Evolutionary conservation across 257 asterid genomes (phyloP), one percentile per base, ranked within the genome.

Genomic region (Scutellaria galericulata): DNA sequence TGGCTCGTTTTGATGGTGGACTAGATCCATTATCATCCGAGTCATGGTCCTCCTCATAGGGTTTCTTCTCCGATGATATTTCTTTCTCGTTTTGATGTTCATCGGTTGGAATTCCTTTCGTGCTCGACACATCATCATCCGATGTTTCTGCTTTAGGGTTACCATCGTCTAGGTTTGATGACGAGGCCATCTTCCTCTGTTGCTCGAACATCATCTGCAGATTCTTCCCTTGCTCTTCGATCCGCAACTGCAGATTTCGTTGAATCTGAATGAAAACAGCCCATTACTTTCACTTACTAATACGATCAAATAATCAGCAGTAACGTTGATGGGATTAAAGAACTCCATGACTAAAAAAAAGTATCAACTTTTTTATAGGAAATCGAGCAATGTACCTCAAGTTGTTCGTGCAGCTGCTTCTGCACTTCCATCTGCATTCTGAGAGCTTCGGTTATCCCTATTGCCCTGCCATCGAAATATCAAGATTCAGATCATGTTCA

Each of bases 321-420:
- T 3, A 3, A 31, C 5, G 37, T 1, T 3, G 37, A 4, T 31
- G 37, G 3, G 37, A 31, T 3, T 31, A 31, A 31, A 31, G 37
- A 31, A 31, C 37, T 31, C 4, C 0, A 31, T 31, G 5, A 31
- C 37, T 1, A 31, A 31, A 24, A 31, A 4, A 31, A 31, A 31
- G 37, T 31, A 31, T 31, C 37, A 31, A 31, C 37, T 31, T 31
- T 3, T 31, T 7, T 7, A 24, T 11, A 53, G 50, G 67, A 59
- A 74, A 14, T 56, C 12, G 10, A 52, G 61, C 57, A 70, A 7
- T 44, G 53, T 82, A 92, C 96, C 96, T 92, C 98, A 52, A 92
- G 98, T 80, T 92, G 98, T 78, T 92, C 98, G 27, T 92, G 96
- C 66, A 92, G 96, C 80, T 88, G 94, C 80, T 92, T 92, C 86